phyloP scores from a whole-genome alignment of 2,329 filamentous ascomycete genomes.

The Sclerotinia minor region DNA sequence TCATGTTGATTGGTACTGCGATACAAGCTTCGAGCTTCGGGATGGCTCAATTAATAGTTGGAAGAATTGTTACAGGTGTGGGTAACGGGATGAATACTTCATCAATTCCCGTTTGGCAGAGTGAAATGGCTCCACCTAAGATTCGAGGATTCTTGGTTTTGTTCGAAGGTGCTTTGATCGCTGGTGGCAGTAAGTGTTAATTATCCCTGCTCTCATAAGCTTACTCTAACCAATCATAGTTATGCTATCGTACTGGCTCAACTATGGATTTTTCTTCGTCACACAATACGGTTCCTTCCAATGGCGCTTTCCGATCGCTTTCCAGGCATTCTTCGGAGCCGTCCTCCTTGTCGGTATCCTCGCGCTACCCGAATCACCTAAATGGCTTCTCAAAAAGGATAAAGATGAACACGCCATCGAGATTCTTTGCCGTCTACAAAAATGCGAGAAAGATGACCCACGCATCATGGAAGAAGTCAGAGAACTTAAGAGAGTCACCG shows the following conservation, averaged over 20 bases:
- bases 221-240: slow-evolving; percentile 13
- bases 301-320: slow-evolving; percentile 63
- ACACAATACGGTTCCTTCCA: slow-evolving; percentile 51
- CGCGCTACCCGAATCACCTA: slow-evolving; percentile 53
- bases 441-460: slow-evolving; percentile 19
- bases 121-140: slow-evolving; percentile 57
- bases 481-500: slow-evolving; percentile 40
- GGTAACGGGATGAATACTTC: slow-evolving; percentile 53
- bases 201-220: neutral
- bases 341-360: slow-evolving; percentile 57
- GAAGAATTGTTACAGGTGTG: slow-evolving; percentile 52
- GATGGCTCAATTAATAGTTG: slow-evolving; percentile 55
- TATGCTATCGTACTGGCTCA: slow-evolving; percentile 57
- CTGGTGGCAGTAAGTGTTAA: slow-evolving; percentile 47
- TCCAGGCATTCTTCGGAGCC: slow-evolving; percentile 59
- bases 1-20: slow-evolving; percentile 58
- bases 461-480: slow-evolving; percentile 33
- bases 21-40: slow-evolving; percentile 46
- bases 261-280: slow-evolving; percentile 58
- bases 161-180: slow-evolving; percentile 60
- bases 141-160: slow-evolving; percentile 62
- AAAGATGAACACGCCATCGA: slow-evolving; percentile 31
- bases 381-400: slow-evolving; percentile 44
- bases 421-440: slow-evolving; percentile 37
- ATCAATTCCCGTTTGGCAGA: slow-evolving; percentile 59